Conservation (phyloP, 495 filamentous ascomycete genomes). For the Lasiosphaeris hirsuta region DNA sequence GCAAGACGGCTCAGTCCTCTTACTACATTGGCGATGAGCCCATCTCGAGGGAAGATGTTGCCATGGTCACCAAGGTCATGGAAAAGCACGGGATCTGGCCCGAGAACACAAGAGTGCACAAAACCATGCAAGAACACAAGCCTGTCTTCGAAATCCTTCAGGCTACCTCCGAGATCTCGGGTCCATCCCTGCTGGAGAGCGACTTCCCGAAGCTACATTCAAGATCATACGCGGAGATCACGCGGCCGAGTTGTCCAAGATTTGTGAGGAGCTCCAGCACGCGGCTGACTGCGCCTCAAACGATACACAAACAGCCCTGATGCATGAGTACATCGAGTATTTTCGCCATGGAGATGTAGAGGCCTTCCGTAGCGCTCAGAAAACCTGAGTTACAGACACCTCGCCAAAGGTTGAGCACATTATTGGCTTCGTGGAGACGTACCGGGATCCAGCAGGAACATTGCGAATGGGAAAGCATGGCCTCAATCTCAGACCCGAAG, state of each 20-base stretch:
- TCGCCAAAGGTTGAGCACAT: not conserved
- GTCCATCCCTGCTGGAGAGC: too few relatives aligned
- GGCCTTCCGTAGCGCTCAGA: not conserved
- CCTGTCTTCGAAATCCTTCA: not conserved
- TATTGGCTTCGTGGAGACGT: not conserved
- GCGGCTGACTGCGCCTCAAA: not conserved
- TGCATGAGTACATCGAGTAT: not conserved
- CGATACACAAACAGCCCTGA: not conserved
- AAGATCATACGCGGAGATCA: not conserved
- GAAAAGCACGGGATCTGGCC: conserved; percentile 11
- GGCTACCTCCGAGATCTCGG: not conserved
- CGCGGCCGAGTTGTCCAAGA: not conserved
- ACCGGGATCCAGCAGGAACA: not conserved
- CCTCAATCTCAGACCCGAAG: not conserved
- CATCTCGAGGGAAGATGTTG: conserved; percentile 10
- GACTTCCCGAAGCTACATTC: too few relatives aligned
- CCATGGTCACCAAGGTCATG: conserved; percentile 5
- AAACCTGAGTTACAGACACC: not conserved
- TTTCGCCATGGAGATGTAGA: not conserved
- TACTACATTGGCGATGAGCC: conserved; percentile 3
- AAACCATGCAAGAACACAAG: not conserved
- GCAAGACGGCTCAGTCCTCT: conserved; percentile 1
- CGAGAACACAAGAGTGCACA: conserved; percentile 12
- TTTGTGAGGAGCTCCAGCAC: not conserved
- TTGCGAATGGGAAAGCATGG: not conserved